These are phyloP conservation scores for Cokeromyces recurvatus DNA, from an alignment of 371 early-diverging fungal genomes.

Conservation along the genomic window DNA sequence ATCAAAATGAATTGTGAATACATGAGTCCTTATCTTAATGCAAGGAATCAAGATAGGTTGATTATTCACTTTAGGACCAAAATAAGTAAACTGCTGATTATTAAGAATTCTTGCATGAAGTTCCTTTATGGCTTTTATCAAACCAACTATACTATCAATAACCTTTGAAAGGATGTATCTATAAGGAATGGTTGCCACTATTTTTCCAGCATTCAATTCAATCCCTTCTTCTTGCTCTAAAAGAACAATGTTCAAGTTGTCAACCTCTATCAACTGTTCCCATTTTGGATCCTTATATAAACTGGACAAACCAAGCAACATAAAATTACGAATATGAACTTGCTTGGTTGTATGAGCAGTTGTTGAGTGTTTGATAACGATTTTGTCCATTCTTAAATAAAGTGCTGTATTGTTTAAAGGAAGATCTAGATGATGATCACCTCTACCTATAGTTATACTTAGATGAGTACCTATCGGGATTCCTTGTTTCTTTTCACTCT, in stretches of 20 bases:
- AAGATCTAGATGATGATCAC: conserved; percentile 6
- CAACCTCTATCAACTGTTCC: conserved; percentile 8
- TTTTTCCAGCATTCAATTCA: conserved; percentile 1
- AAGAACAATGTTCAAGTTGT: neutral
- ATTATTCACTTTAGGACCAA: conserved; percentile 7
- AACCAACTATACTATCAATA: conserved; percentile 9
- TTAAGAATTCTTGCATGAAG: conserved; percentile 13
- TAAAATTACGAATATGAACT: conserved; percentile 2
- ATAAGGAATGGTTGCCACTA: conserved; percentile 16
- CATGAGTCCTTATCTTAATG: conserved; percentile 1
- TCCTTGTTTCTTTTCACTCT: too few species aligned
- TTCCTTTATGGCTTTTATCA: conserved; percentile 20
- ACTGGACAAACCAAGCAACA: conserved; percentile 7
- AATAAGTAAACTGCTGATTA: conserved; percentile 4
- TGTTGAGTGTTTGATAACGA: neutral
- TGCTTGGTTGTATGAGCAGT: too few species aligned
- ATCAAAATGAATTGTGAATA: conserved; percentile 21
- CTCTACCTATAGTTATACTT: conserved; percentile 2
- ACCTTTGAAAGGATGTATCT: conserved; percentile 16
- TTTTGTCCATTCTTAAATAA: conserved; percentile 8
- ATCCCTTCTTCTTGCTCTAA: neutral
- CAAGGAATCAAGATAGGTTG: conserved; percentile 2
- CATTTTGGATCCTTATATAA: neutral
- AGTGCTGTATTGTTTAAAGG: conserved; percentile 1
- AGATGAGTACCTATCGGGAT: too few species aligned